Evolutionary conservation across 202 grass and related monocot genomes (phyloP).

Genomic region (Setaria viridis): DNA sequence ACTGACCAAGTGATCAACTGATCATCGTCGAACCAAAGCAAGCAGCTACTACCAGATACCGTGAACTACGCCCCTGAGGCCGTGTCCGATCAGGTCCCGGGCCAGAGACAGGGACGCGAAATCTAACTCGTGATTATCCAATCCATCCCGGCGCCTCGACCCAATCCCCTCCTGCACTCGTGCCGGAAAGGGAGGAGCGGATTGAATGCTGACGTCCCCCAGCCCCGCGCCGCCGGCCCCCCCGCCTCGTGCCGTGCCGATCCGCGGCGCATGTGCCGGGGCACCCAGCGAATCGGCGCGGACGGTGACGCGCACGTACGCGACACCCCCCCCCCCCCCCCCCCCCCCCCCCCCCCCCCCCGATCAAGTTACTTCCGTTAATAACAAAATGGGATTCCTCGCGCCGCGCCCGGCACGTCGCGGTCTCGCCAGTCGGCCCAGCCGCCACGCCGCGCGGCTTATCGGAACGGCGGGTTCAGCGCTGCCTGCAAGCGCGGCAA

Average conservation of each 20-base stretch:
- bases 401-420: neutral
- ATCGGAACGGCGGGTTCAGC: too few relatives aligned
- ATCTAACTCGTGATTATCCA: conserved; percentile 38
- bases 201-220: conserved; percentile 18
- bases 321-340: neutral
- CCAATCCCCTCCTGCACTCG: conserved; percentile 8
- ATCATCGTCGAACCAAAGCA: neutral
- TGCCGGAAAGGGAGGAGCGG: conserved; percentile 29
- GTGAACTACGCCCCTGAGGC: neutral
- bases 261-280: conserved; percentile 38
- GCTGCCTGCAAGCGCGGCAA: too few relatives aligned
- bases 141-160: neutral
- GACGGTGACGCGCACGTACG: conserved; percentile 21
- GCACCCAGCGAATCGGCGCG: neutral
- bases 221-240: neutral
- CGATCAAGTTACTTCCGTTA: neutral
- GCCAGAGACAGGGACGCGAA: conserved; percentile 27
- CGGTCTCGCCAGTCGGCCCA: too few relatives aligned
- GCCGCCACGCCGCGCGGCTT: neutral
- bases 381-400: neutral
- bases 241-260: neutral
- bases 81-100: neutral
- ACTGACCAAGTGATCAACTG: neutral
- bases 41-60: too few relatives aligned
- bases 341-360: neutral